Evolutionary conservation across 805 yeast species (phyloP), one percentile per base, ranked within the genome.

Genomic region (Kluyveromyces dobzhanskii): DNA sequence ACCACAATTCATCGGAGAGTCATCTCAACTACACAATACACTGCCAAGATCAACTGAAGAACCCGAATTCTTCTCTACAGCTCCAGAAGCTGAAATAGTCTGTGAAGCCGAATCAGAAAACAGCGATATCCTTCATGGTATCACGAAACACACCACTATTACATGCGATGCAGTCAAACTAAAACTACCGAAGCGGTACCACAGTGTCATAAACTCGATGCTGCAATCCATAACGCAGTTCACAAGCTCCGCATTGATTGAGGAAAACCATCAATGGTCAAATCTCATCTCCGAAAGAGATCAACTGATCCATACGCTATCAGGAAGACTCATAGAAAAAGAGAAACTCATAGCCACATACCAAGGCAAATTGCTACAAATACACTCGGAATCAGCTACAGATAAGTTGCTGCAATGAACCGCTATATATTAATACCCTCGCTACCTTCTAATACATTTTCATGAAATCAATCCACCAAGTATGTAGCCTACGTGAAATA

Each of bases 181-280:
- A 7, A 6, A 12, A n/a, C 6, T 30, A 17, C 32, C 32, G 21
- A 14, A 30, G 9, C 18, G 11, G 21, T 17, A 14, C 32, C 32
- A 17, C 7, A n/a, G n/a, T n/a, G 16, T 17, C 4, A 17, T 30
- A 18, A 14, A 8, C 11, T 8, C 9, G 8, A 17, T 17, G 14
- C 21, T 17, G 6, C 21, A 14, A 5, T 11, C 11, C 11, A 10
- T 30, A 4, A 30, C 6, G 5, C 10, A 30, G 10, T 34, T 34
- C 17, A 16, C 30, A 10, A 11, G 13, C 21, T 24, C 37, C 12
- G 13, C n/a, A 21, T 12, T 24, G 13, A n/a, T 34, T 4, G 30
- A 34, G n/a, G 37, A 34, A 24, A 34, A 24, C 14, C 27, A 34
- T 9, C 17, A 34, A 24, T 34, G 37, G 37, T 24, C n/a, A 16